phyloP scores from a whole-genome alignment of 148 eudicot genomes.

The Selenicereus undatus region DNA sequence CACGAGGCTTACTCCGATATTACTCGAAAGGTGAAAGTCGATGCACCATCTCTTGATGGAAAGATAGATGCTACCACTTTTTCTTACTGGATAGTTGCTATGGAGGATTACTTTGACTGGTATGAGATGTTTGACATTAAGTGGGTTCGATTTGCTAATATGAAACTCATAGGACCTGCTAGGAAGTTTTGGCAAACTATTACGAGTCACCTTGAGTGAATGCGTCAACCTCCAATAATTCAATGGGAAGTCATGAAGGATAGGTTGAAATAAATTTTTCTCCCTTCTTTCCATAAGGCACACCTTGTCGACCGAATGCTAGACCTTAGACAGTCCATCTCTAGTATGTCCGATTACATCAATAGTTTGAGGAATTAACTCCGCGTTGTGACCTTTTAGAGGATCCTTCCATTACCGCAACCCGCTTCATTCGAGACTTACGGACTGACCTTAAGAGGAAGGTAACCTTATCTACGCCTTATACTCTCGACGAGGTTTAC shows the following conservation, averaged over 20 bases:
- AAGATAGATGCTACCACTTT: too few species aligned
- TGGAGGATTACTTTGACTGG: too few species aligned
- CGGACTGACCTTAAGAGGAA: too few species aligned
- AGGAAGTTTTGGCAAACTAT: background rate
- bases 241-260: background rate
- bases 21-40: too few species aligned
- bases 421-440: background rate
- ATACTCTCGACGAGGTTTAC: background rate
- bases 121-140: too few species aligned
- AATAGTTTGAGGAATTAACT: background rate
- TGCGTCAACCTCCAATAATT: background rate
- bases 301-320: background rate
- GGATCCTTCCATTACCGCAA: background rate
- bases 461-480: background rate
- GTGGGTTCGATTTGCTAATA: too few species aligned
- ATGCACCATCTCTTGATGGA: too few species aligned
- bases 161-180: background rate
- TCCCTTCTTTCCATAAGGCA: background rate
- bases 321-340: background rate
- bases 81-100: too few species aligned
- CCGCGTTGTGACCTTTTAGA: background rate
- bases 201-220: background rate
- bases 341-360: background rate
- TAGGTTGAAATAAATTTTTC: background rate
- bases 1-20: too few species aligned